A percentile compares a stretch with the other conserved stretches of the same genome.
Evolutionary conservation across 768 basidiomycete species (phyloP).

Genomic region (Suillus placidus): DNA sequence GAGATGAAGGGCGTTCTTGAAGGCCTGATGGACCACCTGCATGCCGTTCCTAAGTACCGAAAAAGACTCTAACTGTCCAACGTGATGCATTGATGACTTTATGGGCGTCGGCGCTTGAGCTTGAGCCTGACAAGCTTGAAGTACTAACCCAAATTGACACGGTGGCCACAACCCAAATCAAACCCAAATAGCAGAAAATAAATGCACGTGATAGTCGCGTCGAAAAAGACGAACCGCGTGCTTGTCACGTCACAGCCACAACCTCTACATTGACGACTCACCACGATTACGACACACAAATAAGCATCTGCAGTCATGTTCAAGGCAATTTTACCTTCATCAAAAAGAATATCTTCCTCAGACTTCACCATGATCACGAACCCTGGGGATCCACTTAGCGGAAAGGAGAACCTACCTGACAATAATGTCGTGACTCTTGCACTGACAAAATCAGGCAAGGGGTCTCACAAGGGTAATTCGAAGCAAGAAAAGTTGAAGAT

Average conservation of each 20-base stretch:
- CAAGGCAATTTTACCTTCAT: conserved; percentile 72
- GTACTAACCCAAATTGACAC: background rate
- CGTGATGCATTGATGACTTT: background rate
- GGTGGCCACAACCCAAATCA: conserved; percentile 11
- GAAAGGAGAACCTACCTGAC: conserved; percentile 72
- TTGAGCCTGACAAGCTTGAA: too few species aligned
- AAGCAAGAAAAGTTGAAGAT: conserved; percentile 49
- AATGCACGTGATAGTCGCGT: conserved; percentile 39
- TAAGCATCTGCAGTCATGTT: conserved; percentile 56
- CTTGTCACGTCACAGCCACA: conserved; percentile 10
- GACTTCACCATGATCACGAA: conserved; percentile 76
- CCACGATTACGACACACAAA: conserved; percentile 10
- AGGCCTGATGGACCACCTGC: background rate
- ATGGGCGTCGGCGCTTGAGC: conserved; percentile 7
- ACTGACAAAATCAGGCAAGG: conserved; percentile 31
- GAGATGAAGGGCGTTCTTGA: background rate
- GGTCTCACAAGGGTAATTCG: conserved; percentile 21
- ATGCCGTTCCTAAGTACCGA: background rate
- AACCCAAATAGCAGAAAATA: conserved; percentile 26
- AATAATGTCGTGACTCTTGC: conserved; percentile 36
- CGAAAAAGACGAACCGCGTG: conserved; percentile 33
- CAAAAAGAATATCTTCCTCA: conserved; percentile 60
- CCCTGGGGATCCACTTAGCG: conserved; percentile 50
- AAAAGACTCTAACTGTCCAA: background rate
- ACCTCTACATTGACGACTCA: conserved; percentile 5